Evolutionary conservation across 495 filamentous ascomycete species (phyloP).

Genomic region (Daldinia bambusicola): DNA sequence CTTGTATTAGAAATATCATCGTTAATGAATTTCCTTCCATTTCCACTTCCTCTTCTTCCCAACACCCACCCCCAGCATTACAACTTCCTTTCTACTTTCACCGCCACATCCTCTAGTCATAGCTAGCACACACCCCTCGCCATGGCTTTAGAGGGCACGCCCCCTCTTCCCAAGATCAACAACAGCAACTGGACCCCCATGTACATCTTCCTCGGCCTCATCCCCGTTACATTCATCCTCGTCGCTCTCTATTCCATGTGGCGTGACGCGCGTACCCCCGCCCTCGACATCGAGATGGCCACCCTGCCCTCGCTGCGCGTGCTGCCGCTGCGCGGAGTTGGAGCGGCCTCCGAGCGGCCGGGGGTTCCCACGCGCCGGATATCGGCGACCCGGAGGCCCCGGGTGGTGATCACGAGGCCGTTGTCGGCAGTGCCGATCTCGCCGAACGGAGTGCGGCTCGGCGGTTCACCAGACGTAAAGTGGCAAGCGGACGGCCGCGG

Average conservation of each 20-base stretch:
- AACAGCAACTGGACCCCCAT: slow-evolving; percentile 43
- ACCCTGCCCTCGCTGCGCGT: background rate
- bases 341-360: background rate
- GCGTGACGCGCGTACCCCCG: slow-evolving; percentile 39
- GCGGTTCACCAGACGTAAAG: background rate
- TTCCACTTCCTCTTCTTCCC: background rate
- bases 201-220: slow-evolving; percentile 34
- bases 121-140: background rate
- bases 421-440: background rate
- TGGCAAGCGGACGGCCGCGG: background rate
- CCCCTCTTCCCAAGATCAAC: background rate
- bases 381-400: slow-evolving; percentile 20
- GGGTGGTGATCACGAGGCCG: background rate
- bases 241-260: slow-evolving; percentile 41
- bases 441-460: background rate
- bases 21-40: background rate
- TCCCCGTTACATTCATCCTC: slow-evolving; percentile 23
- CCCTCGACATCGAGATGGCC: background rate
- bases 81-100: no score
- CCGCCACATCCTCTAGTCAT: background rate
- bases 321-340: background rate
- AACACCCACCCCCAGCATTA: no score
- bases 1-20: background rate
- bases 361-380: background rate
- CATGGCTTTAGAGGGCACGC: background rate